These are phyloP conservation scores for Ascochyta fabae DNA, from an alignment of 2,329 filamentous ascomycete species.

Conservation along the genomic window DNA sequence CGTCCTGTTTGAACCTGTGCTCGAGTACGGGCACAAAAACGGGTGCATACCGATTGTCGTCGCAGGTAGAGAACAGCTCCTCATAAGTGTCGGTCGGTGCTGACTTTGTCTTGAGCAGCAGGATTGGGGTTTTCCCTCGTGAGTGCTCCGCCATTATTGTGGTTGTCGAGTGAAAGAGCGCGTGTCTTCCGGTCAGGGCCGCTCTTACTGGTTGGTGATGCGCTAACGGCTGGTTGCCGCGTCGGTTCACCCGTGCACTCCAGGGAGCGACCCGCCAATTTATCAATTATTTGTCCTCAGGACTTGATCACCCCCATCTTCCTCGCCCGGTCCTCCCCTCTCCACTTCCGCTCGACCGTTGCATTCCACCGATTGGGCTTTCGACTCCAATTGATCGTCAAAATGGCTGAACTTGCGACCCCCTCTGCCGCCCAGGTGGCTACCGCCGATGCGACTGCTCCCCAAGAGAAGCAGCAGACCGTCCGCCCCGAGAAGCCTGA, in stretches of 20 bases:
- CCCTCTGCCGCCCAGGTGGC: slow-evolving; percentile 45
- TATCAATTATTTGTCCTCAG: slow-evolving; percentile 24
- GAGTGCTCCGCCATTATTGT: slow-evolving; percentile 33
- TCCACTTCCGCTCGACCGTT: slow-evolving; percentile 18
- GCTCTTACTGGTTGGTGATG: slow-evolving; percentile 4
- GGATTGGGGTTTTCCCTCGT: slow-evolving; percentile 58
- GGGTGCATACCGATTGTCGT: slow-evolving; percentile 63
- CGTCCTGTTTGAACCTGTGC: slow-evolving; percentile 69
- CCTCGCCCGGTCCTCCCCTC: slow-evolving; percentile 15
- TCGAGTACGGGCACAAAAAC: slow-evolving; percentile 78
- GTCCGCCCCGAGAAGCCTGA: slow-evolving; percentile 84
- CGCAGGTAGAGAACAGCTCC: slow-evolving; percentile 64
- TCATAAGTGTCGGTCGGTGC: slow-evolving; percentile 74
- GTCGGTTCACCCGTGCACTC: slow-evolving; percentile 17
- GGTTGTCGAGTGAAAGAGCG: slow-evolving; percentile 15
- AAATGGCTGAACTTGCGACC: slow-evolving; percentile 49
- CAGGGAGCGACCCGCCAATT: slow-evolving; percentile 30
- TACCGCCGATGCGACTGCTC: slow-evolving; percentile 39
- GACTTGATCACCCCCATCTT: slow-evolving; percentile 16
- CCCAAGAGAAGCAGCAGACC: slow-evolving; percentile 47
- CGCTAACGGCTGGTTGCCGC: slow-evolving; percentile 10
- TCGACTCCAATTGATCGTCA: slow-evolving; percentile 31
- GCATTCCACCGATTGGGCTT: slow-evolving; percentile 22
- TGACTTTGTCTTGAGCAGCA: slow-evolving; percentile 81
- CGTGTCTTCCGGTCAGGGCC: slow-evolving; percentile 5